Conservation (phyloP, 768 basidiomycete species). For the Hericium alpestre region DNA sequence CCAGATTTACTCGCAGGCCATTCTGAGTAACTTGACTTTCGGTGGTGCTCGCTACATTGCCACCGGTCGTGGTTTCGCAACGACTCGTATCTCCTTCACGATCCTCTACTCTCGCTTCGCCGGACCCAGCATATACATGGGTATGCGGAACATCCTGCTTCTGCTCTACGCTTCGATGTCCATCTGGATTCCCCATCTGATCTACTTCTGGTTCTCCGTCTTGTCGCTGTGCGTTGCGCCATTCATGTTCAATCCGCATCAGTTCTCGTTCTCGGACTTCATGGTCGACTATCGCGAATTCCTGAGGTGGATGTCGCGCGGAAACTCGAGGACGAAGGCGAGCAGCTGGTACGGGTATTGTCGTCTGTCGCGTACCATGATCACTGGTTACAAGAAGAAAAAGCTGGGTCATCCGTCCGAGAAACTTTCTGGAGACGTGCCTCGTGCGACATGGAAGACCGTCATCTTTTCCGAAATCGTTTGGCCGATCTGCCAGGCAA, state of each 20-base stretch:
- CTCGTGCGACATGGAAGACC: conserved; percentile 79
- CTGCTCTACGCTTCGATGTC: conserved; percentile 86
- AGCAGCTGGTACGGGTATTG: conserved; percentile 99
- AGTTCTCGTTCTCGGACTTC: conserved; percentile 94
- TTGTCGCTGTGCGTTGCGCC: conserved; percentile 91
- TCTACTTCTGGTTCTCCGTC: conserved; percentile 99
- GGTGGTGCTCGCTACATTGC: conserved; percentile 99
- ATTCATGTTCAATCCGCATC: conserved; percentile 99
- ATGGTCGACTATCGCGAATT: conserved; percentile 99
- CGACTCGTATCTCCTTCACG: conserved; percentile 89
- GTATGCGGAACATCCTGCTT: conserved; percentile 85
- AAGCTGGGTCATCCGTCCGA: conserved; percentile 95
- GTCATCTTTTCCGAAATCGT: conserved; percentile 80
- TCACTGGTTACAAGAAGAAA: conserved; percentile 99
- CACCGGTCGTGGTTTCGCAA: conserved; percentile 97
- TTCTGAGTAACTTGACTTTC: conserved; percentile 92
- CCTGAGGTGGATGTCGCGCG: conserved; percentile 98
- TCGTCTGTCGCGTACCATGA: conserved; percentile 91
- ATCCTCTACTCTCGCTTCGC: conserved; percentile 98
- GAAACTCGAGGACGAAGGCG: conserved; percentile 91
- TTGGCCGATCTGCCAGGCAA: conserved; percentile 66
- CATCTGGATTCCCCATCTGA: conserved; percentile 88
- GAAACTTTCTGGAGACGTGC: conserved; percentile 89
- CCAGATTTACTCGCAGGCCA: conserved; percentile 95
- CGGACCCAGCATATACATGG: conserved; percentile 98